Conservation (phyloP, 345 rosid species). For the Euphorbia lathyris region DNA sequence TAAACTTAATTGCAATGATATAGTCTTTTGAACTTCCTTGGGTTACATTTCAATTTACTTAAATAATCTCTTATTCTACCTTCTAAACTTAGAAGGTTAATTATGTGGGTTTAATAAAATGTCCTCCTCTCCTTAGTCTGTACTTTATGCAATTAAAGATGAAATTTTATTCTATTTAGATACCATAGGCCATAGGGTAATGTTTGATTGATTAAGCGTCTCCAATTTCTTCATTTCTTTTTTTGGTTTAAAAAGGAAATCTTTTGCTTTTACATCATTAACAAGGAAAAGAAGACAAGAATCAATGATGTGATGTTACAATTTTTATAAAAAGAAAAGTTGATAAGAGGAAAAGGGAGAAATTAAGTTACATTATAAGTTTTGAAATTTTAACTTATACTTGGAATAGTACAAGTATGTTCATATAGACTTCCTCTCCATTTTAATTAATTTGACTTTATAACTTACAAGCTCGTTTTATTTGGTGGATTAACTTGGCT, state of each 20-base stretch:
- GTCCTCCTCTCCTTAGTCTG: constrained; percentile 2
- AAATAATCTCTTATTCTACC: too few relatives aligned
- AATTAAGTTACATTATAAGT: not conserved
- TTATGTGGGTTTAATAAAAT: too few relatives aligned
- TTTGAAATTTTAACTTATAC: not conserved
- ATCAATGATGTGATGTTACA: constrained; percentile 1
- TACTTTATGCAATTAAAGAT: not conserved
- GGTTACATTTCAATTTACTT: too few relatives aligned
- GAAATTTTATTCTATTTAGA: constrained; percentile 5
- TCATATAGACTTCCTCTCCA: not conserved
- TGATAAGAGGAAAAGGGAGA: not conserved
- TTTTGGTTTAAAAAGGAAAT: not conserved
- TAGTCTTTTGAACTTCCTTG: too few relatives aligned
- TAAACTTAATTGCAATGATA: too few relatives aligned
- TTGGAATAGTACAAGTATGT: not conserved
- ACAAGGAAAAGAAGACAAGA: not conserved
- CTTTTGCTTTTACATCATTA: constrained; percentile 3
- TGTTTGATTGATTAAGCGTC: constrained; percentile 15
- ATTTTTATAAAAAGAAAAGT: not conserved
- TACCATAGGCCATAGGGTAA: not conserved
- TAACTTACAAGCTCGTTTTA: too few relatives aligned
- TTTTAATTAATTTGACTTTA: not conserved
- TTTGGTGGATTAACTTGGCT: too few relatives aligned
- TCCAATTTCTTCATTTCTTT: not conserved
- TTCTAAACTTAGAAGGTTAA: too few relatives aligned